phyloP scores from a whole-genome alignment of 768 basidiomycete species.

The Leccinum longicurvipes region DNA sequence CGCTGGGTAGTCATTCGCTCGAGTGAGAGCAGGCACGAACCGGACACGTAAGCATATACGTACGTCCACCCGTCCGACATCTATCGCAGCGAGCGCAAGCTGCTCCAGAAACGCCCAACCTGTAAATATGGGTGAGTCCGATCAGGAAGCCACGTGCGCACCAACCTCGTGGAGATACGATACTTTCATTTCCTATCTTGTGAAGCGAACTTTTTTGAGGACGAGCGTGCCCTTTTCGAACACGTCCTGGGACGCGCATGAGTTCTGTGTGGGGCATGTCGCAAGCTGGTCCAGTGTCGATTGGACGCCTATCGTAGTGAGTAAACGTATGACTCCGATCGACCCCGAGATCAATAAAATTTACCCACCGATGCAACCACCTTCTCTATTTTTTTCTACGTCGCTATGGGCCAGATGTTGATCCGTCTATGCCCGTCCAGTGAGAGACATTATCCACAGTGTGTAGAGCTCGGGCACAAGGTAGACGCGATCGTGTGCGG shows the following conservation, averaged over 20 bases:
- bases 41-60: no score
- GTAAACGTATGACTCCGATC: no score
- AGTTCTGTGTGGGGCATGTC: slow-evolving; percentile 48
- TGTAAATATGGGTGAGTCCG: slow-evolving; percentile 23
- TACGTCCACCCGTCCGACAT: slow-evolving; percentile 77
- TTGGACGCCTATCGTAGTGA: slow-evolving; percentile 45
- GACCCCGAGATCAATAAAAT: no score
- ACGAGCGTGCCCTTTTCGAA: slow-evolving; percentile 52
- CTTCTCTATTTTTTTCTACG: background rate
- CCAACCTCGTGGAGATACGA: slow-evolving; percentile 5
- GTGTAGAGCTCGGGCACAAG: slow-evolving; percentile 66
- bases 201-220: slow-evolving; percentile 43
- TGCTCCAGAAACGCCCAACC: slow-evolving; percentile 84
- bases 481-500: slow-evolving; percentile 64
- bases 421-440: background rate
- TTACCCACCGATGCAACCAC: no score
- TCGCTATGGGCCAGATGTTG: background rate
- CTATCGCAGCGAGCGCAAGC: slow-evolving; percentile 71
- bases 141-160: background rate
- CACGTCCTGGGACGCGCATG: slow-evolving; percentile 53
- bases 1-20: slow-evolving; percentile 14
- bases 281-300: slow-evolving; percentile 51
- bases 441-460: slow-evolving; percentile 37
- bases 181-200: slow-evolving; percentile 59
- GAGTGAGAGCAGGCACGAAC: no score